Base-by-base conservation (phyloP, 106 monocot species). In the Dioscorea dumetorum region DNA sequence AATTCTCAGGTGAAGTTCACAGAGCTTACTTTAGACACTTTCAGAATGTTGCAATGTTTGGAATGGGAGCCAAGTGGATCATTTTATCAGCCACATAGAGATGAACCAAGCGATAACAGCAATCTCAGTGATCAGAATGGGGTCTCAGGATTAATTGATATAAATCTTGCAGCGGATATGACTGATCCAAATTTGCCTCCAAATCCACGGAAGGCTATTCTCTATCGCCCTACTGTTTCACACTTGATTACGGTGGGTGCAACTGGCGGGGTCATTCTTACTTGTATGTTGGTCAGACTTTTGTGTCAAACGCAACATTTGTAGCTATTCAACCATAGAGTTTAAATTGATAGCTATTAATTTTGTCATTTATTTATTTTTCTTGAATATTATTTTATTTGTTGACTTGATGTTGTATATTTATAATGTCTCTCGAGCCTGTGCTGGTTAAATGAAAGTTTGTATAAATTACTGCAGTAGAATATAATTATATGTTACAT, bases 51-150 rank as follows among this genome's bases (percentile, higher is more conserved):
- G 50, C 91, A 90, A 65, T 84, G 86, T 65, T 82, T 97, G 65
- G 97, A 97, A 75, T 97, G 92, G 86, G 97, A 97, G 58, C 97
- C 89, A 28, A 87, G 84, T 61, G 83, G 92, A 14, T 80, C 88
- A 41, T 77, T 87, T 62, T 84, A 85, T 49, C 92, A 86, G 59
- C 78, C 50, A 72, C 68, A 75, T 59, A 52, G 73, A 67, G 67
- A 56, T 49, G 88, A 84, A 78, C 66, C 72, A 64, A 76, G 53
- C 24, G 88, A 82, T 71, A 91, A 89, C 75, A 84, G 89, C 68
- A 75, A 59, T 73, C 53, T 80, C 50, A 89, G 67, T 81, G 97
- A 92, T 79, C 74, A 84, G 32, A 92, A 84, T 77, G 97, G 82
- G 56, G 79, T 78, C 20, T 92, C 97, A 61, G 92, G 89, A 60